Conservation (phyloP, 139 green algal genomes). For the Bryopsis sp. region DNA sequence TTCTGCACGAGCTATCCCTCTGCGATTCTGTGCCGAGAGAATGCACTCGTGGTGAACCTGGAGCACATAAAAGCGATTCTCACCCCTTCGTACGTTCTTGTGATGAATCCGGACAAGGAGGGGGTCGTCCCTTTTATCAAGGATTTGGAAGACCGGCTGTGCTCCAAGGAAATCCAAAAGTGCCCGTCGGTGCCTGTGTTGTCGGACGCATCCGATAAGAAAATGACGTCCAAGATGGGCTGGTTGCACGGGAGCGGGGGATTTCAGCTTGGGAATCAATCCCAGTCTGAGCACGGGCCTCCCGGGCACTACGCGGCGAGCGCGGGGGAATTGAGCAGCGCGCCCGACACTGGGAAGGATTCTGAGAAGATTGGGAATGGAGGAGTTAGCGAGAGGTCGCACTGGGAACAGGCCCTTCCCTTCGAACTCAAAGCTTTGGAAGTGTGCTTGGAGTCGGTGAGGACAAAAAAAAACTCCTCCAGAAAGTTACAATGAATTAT, state of each 20-base stretch:
- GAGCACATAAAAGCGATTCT: slow-evolving; percentile 54
- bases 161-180: too few species aligned
- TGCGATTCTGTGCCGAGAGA: slow-evolving; percentile 51
- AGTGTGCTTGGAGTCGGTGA: slow-evolving; percentile 37
- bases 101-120: slow-evolving; percentile 41
- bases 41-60: slow-evolving; percentile 47
- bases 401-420: slow-evolving; percentile 22
- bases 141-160: slow-evolving; percentile 8
- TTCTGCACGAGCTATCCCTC: slow-evolving; percentile 42
- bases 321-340: too few species aligned
- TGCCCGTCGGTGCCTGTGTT: too few species aligned
- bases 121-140: not conserved
- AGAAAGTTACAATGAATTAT: too few species aligned
- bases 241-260: too few species aligned
- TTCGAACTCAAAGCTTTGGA: slow-evolving; percentile 46
- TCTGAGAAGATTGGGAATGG: not conserved
- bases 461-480: too few species aligned
- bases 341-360: too few species aligned
- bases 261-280: too few species aligned
- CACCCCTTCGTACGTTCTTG: slow-evolving; percentile 39
- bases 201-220: too few species aligned
- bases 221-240: too few species aligned
- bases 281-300: too few species aligned
- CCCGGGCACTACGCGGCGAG: too few species aligned
- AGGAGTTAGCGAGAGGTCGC: not conserved